These are phyloP conservation scores for Petrea volubilis DNA, from an alignment of 257 asterid species.

Conservation along the genomic window DNA sequence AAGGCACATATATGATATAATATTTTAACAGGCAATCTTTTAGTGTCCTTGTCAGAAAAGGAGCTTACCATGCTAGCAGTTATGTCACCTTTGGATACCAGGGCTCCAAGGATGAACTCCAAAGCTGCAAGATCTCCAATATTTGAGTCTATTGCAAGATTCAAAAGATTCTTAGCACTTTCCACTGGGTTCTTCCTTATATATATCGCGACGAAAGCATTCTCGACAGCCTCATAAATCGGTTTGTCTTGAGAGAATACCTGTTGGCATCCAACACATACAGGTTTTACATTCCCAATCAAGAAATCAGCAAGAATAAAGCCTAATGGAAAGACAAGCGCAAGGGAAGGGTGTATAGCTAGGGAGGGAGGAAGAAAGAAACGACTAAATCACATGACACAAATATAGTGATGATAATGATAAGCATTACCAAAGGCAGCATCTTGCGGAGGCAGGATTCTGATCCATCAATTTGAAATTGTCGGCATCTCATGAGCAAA, in stretches of 20 bases:
- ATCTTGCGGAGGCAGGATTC: constrained; percentile 93
- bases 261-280: constrained; percentile 41
- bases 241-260: constrained; percentile 95
- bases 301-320: constrained; percentile 8
- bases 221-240: constrained; percentile 96
- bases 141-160: constrained; percentile 84
- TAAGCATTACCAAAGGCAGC: constrained; percentile 89
- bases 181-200: constrained; percentile 73
- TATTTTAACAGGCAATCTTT: constrained; percentile 6
- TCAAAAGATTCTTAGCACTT: constrained; percentile 86
- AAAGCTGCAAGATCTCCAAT: constrained; percentile 96
- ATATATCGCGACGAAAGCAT: constrained; percentile 87
- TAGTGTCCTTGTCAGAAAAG: neutral
- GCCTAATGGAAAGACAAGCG: neutral
- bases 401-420: constrained; percentile 19
- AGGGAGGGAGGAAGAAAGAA: neutral
- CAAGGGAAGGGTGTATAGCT: neutral
- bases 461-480: constrained; percentile 90
- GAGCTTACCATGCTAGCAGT: constrained; percentile 72
- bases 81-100: constrained; percentile 88
- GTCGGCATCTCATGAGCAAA: constrained; percentile 95
- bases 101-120: constrained; percentile 77
- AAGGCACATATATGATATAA: neutral
- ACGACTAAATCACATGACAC: neutral
- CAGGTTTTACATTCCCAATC: neutral